Base-by-base conservation (phyloP, 2,329 filamentous ascomycete genomes). In the Ceratocystis destructans region DNA sequence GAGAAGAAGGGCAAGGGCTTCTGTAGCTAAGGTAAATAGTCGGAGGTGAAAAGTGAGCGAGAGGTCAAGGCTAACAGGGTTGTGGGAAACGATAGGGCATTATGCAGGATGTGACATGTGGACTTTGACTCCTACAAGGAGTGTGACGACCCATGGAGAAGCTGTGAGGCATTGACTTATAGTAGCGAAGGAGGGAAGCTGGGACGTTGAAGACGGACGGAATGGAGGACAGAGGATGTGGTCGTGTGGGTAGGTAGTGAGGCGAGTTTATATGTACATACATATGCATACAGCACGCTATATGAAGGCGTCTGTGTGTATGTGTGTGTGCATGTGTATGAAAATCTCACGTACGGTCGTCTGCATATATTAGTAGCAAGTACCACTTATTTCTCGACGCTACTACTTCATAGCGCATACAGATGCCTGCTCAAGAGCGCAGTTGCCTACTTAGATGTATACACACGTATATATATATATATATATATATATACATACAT, bases 91-190 rank as follows among this genome's bases (percentile, higher is more conserved):
- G 17, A n/a, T n/a, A 59, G 28, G 33, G 55, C n/a, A 22, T 20
- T 22, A 20, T 17, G 55, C 12, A 59, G 55, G 55, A 59, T 59
- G 55, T 59, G 55, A 59, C 55, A 59, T 59, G 28, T 59, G 28
- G 55, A 31, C 55, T 59, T 12, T 7, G 28, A 37, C n/a, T 59
- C 17, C 31, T 59, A 17, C 17, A 59, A 59, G 55, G 31, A 59
- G 8, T 28, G 28, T 15, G 53, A 33, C n/a, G 15, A 37, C 17
- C 55, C 15, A n/a, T 6, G 31, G 55, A 59, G 55, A 59, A 59
- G 55, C 28, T 59, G 28, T 59, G 55, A 31, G 28, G 55, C 37
- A 10, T 37, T 59, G 55, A 37, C 55, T 33, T 59, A 41, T 12
- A 41, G 37, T 41, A 41, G 37, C 10, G 37, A 41, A 41, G 10